Base-by-base conservation (phyloP, 148 eudicot species). In the Camellia lanceoleosa region DNA sequence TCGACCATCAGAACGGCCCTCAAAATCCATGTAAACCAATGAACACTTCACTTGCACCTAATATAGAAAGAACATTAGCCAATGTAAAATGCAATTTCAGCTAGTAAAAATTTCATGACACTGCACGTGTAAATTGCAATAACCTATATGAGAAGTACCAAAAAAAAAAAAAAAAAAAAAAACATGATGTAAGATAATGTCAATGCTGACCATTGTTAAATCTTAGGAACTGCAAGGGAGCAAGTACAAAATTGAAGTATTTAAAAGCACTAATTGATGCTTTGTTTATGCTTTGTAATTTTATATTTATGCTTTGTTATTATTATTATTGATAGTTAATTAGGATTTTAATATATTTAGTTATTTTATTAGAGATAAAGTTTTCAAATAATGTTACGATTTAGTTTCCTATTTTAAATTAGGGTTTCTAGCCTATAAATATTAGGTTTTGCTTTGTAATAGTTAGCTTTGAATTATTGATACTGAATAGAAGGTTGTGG, bases 1-100 rank as follows among this genome's bases (percentile, higher is more conserved):
- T 68, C 93, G 92, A 82, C 99, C 97, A 87, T 94, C 99, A 81
- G 99, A 92, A 74, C 94, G 95, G 43, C 97, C 99, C 86, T 94
- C 99, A 80, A 90, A 92, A 86, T 94, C 99, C 97, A 92, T 89
- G 88, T 92, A 96, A 72, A 87, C 74, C 84, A 94, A 83, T 3
- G 92, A 88, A 83, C 93, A 91, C 84, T 90, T 92, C 82, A 92
- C 98, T 87, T 91, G 91, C 59, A 92, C 97, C 98, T 93, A 91
- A 78, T 80, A 78, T 20, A 76, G 61, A 73, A 19, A 75, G 68
- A 61, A 51, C n/a, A 42, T 30, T 12, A 41, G 77, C 10, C 10
- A 74, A 30, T 52, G 60, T 44, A 20, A 73, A 74, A 56, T 58
- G 49, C 55, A 52, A 73, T 23, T 73, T 55, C 43, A 58, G 49